Percentiles rank a stretch among this genome's conserved stretches.
Conservation (phyloP, 176 grass and related monocot species). For the Carex scoparia region DNA sequence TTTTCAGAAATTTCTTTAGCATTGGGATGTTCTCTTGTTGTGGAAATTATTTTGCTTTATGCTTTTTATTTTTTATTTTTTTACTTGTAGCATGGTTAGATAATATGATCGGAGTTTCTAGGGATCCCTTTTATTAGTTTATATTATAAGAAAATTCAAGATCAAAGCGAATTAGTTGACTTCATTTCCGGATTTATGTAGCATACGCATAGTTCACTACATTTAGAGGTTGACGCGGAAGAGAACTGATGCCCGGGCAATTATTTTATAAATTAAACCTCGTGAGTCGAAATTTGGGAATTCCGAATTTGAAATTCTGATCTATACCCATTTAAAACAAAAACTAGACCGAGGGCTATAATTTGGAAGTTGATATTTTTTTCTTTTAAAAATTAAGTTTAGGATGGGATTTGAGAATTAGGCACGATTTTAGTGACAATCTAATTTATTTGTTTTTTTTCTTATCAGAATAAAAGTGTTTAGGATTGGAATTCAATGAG, state of each 20-base stretch:
- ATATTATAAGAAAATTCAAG: background rate
- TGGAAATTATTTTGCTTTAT: background rate
- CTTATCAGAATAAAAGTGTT: too few species aligned
- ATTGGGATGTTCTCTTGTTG: background rate
- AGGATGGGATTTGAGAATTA: too few species aligned
- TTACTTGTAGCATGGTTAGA: background rate
- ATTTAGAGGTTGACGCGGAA: background rate
- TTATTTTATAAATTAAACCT: background rate
- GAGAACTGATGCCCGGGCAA: background rate
- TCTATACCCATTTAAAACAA: background rate
- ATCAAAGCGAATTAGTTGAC: background rate
- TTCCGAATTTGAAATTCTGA: background rate
- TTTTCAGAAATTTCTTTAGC: background rate
- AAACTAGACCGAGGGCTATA: too few species aligned
- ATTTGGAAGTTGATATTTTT: too few species aligned
- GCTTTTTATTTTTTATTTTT: background rate
- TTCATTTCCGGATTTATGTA: background rate
- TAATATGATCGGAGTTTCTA: background rate
- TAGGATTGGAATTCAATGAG: too few species aligned
- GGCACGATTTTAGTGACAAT: too few species aligned
- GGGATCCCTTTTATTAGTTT: background rate
- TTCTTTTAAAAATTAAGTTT: too few species aligned
- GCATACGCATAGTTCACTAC: background rate
- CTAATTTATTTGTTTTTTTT: too few species aligned
- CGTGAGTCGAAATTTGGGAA: background rate